phyloP scores from a whole-genome alignment of 2,329 filamentous ascomycete genomes.

The Pestalotiopsis sp. region DNA sequence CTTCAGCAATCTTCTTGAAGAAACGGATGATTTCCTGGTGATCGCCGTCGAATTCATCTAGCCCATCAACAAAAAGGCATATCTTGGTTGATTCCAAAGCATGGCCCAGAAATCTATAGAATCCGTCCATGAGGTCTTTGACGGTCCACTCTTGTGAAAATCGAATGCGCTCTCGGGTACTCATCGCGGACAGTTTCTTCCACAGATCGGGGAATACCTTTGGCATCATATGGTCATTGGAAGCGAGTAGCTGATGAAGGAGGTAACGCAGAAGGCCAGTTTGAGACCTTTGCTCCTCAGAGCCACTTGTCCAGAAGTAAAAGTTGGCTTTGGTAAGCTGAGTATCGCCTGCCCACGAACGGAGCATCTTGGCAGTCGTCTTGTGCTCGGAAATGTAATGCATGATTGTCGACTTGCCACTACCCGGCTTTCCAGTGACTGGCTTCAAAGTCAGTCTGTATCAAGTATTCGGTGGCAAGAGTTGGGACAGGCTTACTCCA shows the following conservation, averaged over 20 bases:
- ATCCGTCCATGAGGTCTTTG: slow-evolving; percentile 29
- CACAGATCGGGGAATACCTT: slow-evolving; percentile 32
- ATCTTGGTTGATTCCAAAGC: slow-evolving; percentile 22
- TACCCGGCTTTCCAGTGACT: slow-evolving; percentile 45
- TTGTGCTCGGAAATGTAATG: slow-evolving; percentile 36
- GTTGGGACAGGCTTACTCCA: slow-evolving; percentile 25
- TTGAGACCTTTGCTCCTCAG: slow-evolving; percentile 39
- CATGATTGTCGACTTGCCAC: slow-evolving; percentile 50
- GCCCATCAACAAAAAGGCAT: slow-evolving; percentile 29
- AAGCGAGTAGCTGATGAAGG: slow-evolving; percentile 36
- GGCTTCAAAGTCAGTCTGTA: not conserved
- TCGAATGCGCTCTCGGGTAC: slow-evolving; percentile 31
- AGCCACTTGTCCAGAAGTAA: slow-evolving; percentile 48
- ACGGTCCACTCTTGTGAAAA: slow-evolving; percentile 33
- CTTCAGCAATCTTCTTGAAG: slow-evolving; percentile 18
- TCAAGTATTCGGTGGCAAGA: no score
- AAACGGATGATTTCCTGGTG: slow-evolving; percentile 24
- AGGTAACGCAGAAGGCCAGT: slow-evolving; percentile 39
- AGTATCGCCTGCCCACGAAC: slow-evolving; percentile 27
- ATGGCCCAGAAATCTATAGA: slow-evolving; percentile 24
- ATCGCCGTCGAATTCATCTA: slow-evolving; percentile 30
- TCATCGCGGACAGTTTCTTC: slow-evolving; percentile 28
- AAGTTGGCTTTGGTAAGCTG: slow-evolving; percentile 39
- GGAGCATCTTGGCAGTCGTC: slow-evolving; percentile 17
- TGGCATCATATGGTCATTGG: slow-evolving; percentile 26